Evolutionary conservation across 1,284 basidiomycete genomes (phyloP), one percentile per base, ranked within the genome.

Genomic region (Boletus austroedulis): DNA sequence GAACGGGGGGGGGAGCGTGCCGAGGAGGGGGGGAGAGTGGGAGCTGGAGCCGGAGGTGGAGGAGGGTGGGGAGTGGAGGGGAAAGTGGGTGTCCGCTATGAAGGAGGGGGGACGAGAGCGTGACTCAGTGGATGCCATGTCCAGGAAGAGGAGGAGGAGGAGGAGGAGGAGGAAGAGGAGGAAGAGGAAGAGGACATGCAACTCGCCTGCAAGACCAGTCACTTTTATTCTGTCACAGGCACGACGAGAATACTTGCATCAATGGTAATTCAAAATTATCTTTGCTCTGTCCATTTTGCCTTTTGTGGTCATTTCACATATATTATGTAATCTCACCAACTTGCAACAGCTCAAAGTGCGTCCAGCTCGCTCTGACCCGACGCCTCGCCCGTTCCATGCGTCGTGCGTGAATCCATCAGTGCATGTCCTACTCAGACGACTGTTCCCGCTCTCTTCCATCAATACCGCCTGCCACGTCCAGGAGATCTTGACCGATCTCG

Each of bases 401-500:
- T 24, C 56, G 47, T 61, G 55, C 21, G 51, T 46, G 54, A 45
- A 38, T 66, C 62, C 31, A 58, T 58, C 61, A 58, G 48, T 50
- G 34, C 52, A 48, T 60, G 54, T 34, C 45, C 53, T 15, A 10
- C 50, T 46, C 52, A 53, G 50, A 41, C 38, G 23, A 38, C 17
- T 38, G n/a, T n/a, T 10, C 29, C 23, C 14, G 28, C 44, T 41
- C 34, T 17, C 24, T 12, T 26, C 17, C 21, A 53, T 82, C 74
- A 89, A 70, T 86, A 88, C 69, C 87, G 80, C 74, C 87, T 78
- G 62, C 67, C 60, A 48, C 89, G 78, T 47, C 85, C 82, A 24
- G 89, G 89, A 60, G 90, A 91, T 70, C 90, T 82, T 62, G 89
- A 92, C 62, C 89, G 87, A 67, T 91, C 89, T 66, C 89, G 77